A percentile compares a stretch with the other conserved stretches of the same genome.
Evolutionary conservation across 768 basidiomycete genomes (phyloP).

Genomic region (Collybia mongolica): DNA sequence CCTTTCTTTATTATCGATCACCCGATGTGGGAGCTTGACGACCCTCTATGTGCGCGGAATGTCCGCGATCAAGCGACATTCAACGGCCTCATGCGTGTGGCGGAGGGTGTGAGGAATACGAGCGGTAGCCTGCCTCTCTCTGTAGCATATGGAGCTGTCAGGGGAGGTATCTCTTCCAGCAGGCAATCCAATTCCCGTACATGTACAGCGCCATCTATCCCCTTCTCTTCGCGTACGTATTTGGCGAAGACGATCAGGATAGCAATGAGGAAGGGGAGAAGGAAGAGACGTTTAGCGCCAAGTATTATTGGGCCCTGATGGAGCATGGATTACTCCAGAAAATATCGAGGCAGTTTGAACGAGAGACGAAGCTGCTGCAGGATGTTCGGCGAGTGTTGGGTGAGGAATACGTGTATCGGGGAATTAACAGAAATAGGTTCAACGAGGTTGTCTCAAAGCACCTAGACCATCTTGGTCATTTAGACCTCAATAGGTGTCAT

Average conservation of each 20-base stretch:
- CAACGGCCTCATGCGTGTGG: not conserved
- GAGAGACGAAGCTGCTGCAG: not conserved
- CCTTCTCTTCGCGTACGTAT: not conserved
- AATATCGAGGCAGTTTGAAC: not conserved
- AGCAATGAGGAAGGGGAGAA: no score
- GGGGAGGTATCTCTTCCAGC: not conserved
- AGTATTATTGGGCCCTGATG: not conserved
- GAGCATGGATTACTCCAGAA: not conserved
- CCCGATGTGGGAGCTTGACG: not conserved
- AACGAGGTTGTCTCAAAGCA: no score
- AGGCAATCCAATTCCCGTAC: not conserved
- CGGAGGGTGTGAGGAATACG: not conserved
- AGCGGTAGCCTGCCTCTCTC: not conserved
- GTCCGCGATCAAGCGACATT: not conserved
- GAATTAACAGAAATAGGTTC: no score
- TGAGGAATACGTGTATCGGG: no score
- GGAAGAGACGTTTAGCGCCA: not conserved
- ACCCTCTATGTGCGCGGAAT: not conserved
- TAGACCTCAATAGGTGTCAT: no score
- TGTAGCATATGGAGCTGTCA: not conserved
- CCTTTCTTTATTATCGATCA: conserved; percentile 1
- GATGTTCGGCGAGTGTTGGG: not conserved
- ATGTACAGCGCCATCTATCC: not conserved
- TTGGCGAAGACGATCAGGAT: not conserved
- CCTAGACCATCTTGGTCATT: no score